A percentile compares a stretch with the other conserved stretches of the same genome.
Conservation (phyloP, 2,329 filamentous ascomycete species). For the Phialemoniopsis sp. region DNA sequence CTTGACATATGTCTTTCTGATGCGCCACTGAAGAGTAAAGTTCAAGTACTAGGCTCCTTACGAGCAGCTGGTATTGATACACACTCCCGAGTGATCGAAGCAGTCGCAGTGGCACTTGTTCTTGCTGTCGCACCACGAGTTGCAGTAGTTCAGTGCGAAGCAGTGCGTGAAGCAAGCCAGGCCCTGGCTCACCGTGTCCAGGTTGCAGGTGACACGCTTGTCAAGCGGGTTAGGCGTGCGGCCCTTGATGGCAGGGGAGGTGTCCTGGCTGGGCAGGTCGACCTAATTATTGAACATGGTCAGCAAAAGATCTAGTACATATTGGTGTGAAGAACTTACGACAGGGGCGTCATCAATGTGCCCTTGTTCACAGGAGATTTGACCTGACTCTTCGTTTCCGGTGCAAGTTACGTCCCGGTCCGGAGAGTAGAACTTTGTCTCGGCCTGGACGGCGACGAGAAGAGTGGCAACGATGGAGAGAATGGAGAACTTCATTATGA, state of each 20-base stretch:
- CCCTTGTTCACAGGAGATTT: slow-evolving; percentile 4
- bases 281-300: no score
- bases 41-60: no score
- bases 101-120: slow-evolving; percentile 7
- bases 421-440: no score
- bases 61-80: slow-evolving; percentile 6
- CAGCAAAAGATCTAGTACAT: no score
- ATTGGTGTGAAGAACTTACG: slow-evolving; percentile 3
- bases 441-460: no score
- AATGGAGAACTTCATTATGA: no score
- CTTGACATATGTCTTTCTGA: no score
- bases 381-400: slow-evolving; percentile 1
- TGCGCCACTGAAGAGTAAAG: no score
- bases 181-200: no score
- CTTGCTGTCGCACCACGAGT: slow-evolving; percentile 4
- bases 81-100: slow-evolving; percentile 5
- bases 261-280: not conserved
- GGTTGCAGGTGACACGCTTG: slow-evolving; percentile 8
- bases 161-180: slow-evolving; percentile 6
- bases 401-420: slow-evolving; percentile 5
- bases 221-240: slow-evolving; percentile 4
- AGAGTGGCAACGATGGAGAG: no score
- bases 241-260: slow-evolving; percentile 1
- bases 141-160: slow-evolving; percentile 5
- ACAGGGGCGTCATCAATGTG: slow-evolving; percentile 3